Evolutionary conservation across 192 early-diverging fungal genomes (phyloP).

Genomic region (Entomortierella chlamydospora): DNA sequence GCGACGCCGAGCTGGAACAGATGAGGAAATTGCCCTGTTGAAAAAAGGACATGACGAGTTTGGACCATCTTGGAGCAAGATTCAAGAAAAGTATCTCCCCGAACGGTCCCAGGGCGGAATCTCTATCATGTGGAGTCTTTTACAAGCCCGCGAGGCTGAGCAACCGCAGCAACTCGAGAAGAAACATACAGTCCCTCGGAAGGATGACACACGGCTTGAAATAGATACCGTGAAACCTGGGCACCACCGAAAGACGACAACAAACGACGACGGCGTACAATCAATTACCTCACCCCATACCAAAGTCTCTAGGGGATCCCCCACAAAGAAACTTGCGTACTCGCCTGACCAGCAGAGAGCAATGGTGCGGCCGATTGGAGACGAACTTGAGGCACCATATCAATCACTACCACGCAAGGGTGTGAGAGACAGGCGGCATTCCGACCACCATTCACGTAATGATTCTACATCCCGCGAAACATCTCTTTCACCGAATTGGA

Average conservation of each 20-base stretch:
- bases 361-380: background rate
- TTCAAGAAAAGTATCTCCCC: constrained; percentile 52
- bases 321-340: background rate
- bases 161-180: constrained; percentile 19
- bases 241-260: no score
- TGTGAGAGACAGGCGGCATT: background rate
- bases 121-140: constrained; percentile 49
- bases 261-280: background rate
- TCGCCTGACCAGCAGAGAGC: background rate
- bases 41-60: constrained; percentile 42
- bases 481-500: constrained; percentile 14
- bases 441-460: constrained; percentile 2
- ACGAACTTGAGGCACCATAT: background rate
- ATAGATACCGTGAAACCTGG: no score
- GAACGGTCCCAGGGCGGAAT: constrained; percentile 48
- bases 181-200: background rate
- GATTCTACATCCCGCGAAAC: constrained; percentile 5
- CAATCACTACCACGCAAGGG: background rate
- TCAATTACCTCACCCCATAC: background rate
- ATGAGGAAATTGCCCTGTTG: constrained; percentile 28
- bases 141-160: constrained; percentile 38
- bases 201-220: no score
- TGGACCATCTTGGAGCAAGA: constrained; percentile 41
- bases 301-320: background rate
- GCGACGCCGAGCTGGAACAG: constrained; percentile 43